Evolutionary conservation across 2,329 filamentous ascomycete genomes (phyloP).

Genomic region (Pestalotiopsis sp.): DNA sequence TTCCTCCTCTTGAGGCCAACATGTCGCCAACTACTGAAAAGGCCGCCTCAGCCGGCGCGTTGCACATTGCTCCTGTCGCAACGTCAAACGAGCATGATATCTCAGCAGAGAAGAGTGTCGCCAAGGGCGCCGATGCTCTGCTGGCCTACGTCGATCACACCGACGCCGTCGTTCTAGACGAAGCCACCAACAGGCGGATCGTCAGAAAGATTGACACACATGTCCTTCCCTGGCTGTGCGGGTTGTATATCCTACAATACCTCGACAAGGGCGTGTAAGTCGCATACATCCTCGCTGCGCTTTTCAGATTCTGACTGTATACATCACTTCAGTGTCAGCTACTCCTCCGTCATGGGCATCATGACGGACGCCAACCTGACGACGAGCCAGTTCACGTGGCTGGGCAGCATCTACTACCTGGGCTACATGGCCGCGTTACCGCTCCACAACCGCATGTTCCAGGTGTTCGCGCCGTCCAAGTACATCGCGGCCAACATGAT

Average conservation of each 20-base stretch:
- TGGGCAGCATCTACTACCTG: constrained; percentile 28
- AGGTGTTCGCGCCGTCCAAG: constrained; percentile 28
- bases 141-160: neutral
- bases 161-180: neutral
- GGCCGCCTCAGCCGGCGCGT: neutral
- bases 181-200: neutral
- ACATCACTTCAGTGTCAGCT: neutral
- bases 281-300: too few relatives aligned
- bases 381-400: constrained; percentile 7
- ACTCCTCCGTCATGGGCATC: constrained; percentile 17
- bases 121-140: constrained; percentile 4
- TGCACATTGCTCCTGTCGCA: neutral
- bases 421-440: constrained; percentile 27
- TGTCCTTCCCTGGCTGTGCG: constrained; percentile 6
- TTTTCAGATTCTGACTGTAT: neutral
- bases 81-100: neutral
- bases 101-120: neutral
- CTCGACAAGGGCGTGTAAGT: constrained; percentile 12
- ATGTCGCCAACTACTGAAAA: neutral
- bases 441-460: constrained; percentile 27
- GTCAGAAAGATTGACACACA: constrained; percentile 7
- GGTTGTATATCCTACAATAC: constrained; percentile 6
- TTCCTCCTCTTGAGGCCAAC: too few relatives aligned
- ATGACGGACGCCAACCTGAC: constrained; percentile 53
- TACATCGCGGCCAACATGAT: constrained; percentile 27